Evolutionary conservation across 2,329 filamentous ascomycete genomes (phyloP).

Genomic region (Stemphylium vesicarium): DNA sequence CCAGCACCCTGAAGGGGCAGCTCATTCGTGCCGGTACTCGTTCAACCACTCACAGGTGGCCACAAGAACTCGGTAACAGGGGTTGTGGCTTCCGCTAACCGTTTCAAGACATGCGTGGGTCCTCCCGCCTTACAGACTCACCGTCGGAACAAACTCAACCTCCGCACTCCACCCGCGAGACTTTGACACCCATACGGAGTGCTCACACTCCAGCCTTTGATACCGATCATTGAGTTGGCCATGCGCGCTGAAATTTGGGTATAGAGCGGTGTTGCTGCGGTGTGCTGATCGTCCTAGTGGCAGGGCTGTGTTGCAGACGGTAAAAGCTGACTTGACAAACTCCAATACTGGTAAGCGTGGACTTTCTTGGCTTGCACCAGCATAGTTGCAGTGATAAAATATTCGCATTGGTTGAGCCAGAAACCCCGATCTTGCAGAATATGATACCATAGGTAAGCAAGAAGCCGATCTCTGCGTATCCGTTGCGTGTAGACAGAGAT

Average conservation of each 20-base stretch:
- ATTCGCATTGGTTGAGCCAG: background rate
- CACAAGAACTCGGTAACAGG: slow-evolving; percentile 17
- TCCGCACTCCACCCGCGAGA: background rate
- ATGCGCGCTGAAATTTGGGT: slow-evolving; percentile 19
- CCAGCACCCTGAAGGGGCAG: slow-evolving; percentile 22
- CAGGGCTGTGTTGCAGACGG: slow-evolving; percentile 13
- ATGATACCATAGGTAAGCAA: too few species aligned
- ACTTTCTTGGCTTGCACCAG: background rate
- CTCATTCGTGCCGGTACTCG: slow-evolving; percentile 7
- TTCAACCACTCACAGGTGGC: slow-evolving; percentile 22
- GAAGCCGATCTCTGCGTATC: too few species aligned
- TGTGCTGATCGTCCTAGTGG: slow-evolving; percentile 6
- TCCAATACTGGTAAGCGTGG: background rate
- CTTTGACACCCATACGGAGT: background rate
- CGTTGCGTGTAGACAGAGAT: too few species aligned
- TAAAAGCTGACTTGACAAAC: slow-evolving; percentile 6
- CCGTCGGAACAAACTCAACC: slow-evolving; percentile 22
- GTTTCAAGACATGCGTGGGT: slow-evolving; percentile 18
- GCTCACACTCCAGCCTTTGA: slow-evolving; percentile 1
- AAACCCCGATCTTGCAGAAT: too few species aligned
- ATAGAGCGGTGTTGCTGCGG: slow-evolving; percentile 10
- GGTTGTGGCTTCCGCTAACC: slow-evolving; percentile 20
- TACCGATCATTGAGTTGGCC: slow-evolving; percentile 8
- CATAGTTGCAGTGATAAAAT: background rate
- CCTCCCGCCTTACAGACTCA: slow-evolving; percentile 27